phyloP scores from a whole-genome alignment of 495 filamentous ascomycete genomes.

The Chaetomium fimeti region DNA sequence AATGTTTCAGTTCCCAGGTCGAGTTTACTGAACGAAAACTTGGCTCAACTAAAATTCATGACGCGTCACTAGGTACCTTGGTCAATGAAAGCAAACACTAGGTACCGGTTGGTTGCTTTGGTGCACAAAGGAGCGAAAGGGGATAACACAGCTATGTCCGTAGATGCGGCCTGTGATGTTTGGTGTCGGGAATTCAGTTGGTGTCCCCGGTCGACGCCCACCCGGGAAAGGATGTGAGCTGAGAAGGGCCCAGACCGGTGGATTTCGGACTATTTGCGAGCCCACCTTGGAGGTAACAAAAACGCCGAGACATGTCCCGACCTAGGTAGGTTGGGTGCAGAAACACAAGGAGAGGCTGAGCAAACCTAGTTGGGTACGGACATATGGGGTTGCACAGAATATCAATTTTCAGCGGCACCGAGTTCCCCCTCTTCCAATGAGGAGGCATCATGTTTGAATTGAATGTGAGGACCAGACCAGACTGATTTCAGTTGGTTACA shows the following conservation, averaged over 20 bases:
- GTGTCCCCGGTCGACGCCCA: too few species aligned
- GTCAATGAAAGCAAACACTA: background rate
- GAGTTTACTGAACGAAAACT: background rate
- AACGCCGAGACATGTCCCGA: too few species aligned
- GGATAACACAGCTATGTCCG: too few species aligned
- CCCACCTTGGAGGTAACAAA: background rate
- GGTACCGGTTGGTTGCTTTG: too few species aligned
- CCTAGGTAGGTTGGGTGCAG: too few species aligned
- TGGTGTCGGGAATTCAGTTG: too few species aligned
- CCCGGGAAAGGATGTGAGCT: conserved; percentile 1
- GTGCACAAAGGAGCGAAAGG: too few species aligned
- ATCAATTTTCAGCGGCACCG: background rate
- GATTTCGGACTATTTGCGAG: conserved; percentile 10
- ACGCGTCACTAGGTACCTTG: background rate
- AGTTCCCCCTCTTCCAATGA: too few species aligned
- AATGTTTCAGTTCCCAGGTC: background rate
- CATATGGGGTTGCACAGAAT: background rate
- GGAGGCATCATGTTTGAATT: too few species aligned
- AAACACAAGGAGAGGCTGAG: background rate
- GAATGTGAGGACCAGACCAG: too few species aligned
- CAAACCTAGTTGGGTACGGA: background rate
- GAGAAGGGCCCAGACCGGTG: conserved; percentile 5
- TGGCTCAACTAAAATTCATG: background rate
- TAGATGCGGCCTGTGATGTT: too few species aligned
- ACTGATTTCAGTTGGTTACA: background rate